Base-by-base conservation (phyloP, 352 stramenopile species). In the Pythium periplocum region DNA sequence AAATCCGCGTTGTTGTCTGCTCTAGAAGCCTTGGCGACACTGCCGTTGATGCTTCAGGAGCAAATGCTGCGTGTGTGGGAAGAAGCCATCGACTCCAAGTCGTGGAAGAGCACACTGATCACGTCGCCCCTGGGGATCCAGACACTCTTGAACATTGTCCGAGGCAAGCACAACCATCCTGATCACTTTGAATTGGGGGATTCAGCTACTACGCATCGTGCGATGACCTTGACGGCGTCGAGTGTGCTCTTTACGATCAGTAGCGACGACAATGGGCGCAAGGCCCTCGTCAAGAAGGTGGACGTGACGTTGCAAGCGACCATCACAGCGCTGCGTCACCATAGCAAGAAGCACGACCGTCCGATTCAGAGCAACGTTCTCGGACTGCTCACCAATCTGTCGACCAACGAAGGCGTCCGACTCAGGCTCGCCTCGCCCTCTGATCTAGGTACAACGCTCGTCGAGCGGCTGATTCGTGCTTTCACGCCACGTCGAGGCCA, bases 241-340 rank as follows among this genome's bases (percentile, higher is more conserved):
- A 78, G 71, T 7, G 64, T 90, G 36, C 73, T 80, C 36, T 73
- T 87, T 26, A 79, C 76, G 1, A 40, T 87, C 48, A 84, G 68
- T 37, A 66, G 65, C n/a, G 74, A 84, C 4, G 54, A 51, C 2
- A 37, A 57, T 12, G 64, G 69, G 2, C 47, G 79, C 32, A 64
- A 62, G 30, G 49, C 56, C 3, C 59, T 79, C 32, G 55, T 34
- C 17, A 0, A 26, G 17, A 26, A 26, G 17, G 17, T 26, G 17
- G 17, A 26, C 17, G 17, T 26, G 17, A 26, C 17, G 17, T 26
- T 26, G 17, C 17, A 26, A 26, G 17, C 17, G 17, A 26, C 17
- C 17, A 26, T 26, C 17, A 26, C 17, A 26, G 17, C 17, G 17
- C 17, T 26, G 17, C 17, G 17, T 26, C 17, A 26, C 17, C 17